Evolutionary conservation across 2,329 filamentous ascomycete species (phyloP).

Genomic region (Exserohilum rostratum): DNA sequence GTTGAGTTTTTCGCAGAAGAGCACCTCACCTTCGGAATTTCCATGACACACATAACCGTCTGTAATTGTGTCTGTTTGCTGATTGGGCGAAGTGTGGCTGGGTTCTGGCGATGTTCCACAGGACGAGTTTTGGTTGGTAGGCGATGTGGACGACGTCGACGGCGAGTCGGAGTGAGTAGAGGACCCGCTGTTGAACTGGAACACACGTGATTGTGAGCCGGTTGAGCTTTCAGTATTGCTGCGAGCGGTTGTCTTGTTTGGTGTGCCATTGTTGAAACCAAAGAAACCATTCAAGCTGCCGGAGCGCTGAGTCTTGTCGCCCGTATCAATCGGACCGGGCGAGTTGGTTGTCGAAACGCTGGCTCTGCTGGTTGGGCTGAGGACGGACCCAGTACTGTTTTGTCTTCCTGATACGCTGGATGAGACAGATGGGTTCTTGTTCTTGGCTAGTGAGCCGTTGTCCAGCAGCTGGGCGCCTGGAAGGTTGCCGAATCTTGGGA

Average conservation of each 20-base stretch:
- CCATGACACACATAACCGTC: conserved; percentile 55
- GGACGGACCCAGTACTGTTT: conserved; percentile 40
- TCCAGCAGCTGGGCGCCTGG: conserved; percentile 61
- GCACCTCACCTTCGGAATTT: conserved; percentile 58
- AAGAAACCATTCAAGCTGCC: conserved; percentile 37
- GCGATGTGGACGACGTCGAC: conserved; percentile 58
- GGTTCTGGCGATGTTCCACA: conserved; percentile 82
- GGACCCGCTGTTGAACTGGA: conserved; percentile 58
- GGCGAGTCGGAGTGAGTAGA: conserved; percentile 58
- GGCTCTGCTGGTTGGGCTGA: conserved; percentile 46
- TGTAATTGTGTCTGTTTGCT: conserved; percentile 63
- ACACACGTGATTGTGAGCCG: conserved; percentile 52
- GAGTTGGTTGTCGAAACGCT: conserved; percentile 34
- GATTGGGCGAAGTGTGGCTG: conserved; percentile 73
- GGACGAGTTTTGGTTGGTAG: conserved; percentile 59
- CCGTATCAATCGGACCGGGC: conserved; percentile 38
- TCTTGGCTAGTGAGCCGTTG: conserved; percentile 50
- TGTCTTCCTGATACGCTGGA: conserved; percentile 36
- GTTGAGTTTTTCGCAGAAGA: conserved; percentile 63
- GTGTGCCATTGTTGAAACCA: conserved; percentile 25
- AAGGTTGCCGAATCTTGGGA: conserved; percentile 87
- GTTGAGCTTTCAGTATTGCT: conserved; percentile 52
- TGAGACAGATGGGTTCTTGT: conserved; percentile 34
- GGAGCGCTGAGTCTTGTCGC: conserved; percentile 47
- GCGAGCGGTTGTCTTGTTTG: conserved; percentile 20